Evolutionary conservation across 768 basidiomycete species (phyloP), one percentile per base, ranked within the genome.

Genomic region (Pluteus cervinus): DNA sequence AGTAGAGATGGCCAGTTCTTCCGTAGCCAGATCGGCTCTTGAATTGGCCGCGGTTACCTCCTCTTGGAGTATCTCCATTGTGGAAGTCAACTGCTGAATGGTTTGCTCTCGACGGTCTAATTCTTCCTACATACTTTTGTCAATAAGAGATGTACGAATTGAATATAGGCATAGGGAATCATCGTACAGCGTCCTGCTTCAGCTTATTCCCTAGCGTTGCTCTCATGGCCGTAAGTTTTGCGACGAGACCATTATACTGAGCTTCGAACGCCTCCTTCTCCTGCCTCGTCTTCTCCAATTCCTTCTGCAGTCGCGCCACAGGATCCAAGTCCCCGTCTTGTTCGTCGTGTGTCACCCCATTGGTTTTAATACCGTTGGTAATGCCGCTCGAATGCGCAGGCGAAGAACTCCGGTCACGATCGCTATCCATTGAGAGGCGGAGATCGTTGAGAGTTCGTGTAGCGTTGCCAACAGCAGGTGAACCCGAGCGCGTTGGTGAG

Each of bases 181-280:
- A n/a, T n/a, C 69, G 45, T 66, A 98, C 96, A 51, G 96, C 96
- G 61, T 98, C 96, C 58, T 94, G 89, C 58, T 86, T 81, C 39
- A 98, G 70, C 60, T 97, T 97, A 55, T 89, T 93, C 22, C 93
- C 91, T 36, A 98, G 68, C 15, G 88, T 86, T 24, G 82, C 87
- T 16, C 93, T 77, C 93, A 99, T 97, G 23, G 83, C 76, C 2
- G 90, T 92, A 31, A 98, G 67, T 61, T 90, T 97, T 25, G 80
- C 77, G 12, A 99, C 71, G 24, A 99, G 69, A 46, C 76, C 84
- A 42, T 78, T 77, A 60, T 98, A 93, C 56, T 98, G 90, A 10
- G 77, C 60, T 4, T 82, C 85, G 21, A 92, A 69, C n/a, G 73
- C 65, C 36, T 97, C 91, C 63, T 89, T 93, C 67, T 98, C 94